Conservation (phyloP, 148 eudicot species). For the Rhododendron molle region DNA sequence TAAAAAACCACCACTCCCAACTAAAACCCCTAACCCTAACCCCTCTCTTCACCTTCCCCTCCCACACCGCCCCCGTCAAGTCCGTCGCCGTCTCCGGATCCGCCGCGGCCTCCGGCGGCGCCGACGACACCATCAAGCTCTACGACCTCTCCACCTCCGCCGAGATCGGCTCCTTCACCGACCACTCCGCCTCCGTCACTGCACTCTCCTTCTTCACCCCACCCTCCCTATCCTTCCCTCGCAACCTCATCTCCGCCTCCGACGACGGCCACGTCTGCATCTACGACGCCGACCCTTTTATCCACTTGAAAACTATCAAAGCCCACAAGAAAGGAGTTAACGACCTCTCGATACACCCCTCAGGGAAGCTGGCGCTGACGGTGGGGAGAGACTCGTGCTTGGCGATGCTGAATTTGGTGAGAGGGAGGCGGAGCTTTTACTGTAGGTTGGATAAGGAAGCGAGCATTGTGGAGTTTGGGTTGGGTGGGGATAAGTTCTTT, state of each 20-base stretch:
- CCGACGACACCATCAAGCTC: slow-evolving; percentile 83
- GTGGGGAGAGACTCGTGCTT: slow-evolving; percentile 68
- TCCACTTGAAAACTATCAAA: slow-evolving; percentile 39
- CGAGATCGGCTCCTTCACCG: slow-evolving; percentile 70
- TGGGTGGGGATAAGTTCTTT: slow-evolving; percentile 53
- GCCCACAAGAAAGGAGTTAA: slow-evolving; percentile 60
- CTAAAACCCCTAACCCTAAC: neutral
- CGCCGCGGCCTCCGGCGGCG: slow-evolving; percentile 74
- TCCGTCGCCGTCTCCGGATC: slow-evolving; percentile 64
- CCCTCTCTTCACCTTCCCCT: slow-evolving; percentile 28
- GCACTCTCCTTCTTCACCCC: slow-evolving; percentile 52
- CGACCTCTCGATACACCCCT: slow-evolving; percentile 60
- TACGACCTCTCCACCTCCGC: slow-evolving; percentile 73
- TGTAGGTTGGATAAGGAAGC: slow-evolving; percentile 69
- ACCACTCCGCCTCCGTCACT: slow-evolving; percentile 53
- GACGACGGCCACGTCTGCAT: slow-evolving; percentile 64
- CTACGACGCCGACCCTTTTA: slow-evolving; percentile 76
- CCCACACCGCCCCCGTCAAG: slow-evolving; percentile 17
- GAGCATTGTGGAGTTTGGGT: slow-evolving; percentile 43
- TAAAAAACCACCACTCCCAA: slow-evolving; percentile 18
- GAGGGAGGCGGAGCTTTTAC: slow-evolving; percentile 72
- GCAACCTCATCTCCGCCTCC: slow-evolving; percentile 60
- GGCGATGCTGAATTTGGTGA: slow-evolving; percentile 76
- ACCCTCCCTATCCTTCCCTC: slow-evolving; percentile 51
- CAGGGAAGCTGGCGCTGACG: slow-evolving; percentile 66